Evolutionary conservation across 176 grass and related monocot species (phyloP).

Genomic region (Aegilops longissima): DNA sequence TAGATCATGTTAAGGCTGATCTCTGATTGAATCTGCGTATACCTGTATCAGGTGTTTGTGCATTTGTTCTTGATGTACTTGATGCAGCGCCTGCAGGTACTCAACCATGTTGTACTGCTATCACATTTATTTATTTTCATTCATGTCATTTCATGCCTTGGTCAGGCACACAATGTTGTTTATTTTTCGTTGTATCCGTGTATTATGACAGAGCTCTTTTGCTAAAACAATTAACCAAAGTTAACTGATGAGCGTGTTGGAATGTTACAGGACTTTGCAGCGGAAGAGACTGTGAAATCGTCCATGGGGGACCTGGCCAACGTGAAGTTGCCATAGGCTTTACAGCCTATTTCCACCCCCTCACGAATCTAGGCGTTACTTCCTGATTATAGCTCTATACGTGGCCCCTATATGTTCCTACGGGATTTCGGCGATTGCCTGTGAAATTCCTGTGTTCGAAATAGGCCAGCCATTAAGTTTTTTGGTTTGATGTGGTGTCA

Average conservation of each 20-base stretch:
- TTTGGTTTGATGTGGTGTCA: slow-evolving; percentile 12
- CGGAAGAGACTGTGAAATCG: slow-evolving; percentile 50
- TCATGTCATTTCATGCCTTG: not conserved
- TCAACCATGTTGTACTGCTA: not conserved
- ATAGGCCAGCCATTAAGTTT: slow-evolving; percentile 18
- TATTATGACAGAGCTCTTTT: not conserved
- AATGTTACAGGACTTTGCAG: slow-evolving; percentile 64
- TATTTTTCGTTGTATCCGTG: not conserved
- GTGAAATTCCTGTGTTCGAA: not conserved
- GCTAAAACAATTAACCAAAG: not conserved
- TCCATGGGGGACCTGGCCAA: slow-evolving; percentile 52
- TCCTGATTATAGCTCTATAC: slow-evolving; percentile 7
- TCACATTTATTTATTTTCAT: not conserved
- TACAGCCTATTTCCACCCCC: not conserved
- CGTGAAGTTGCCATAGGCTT: slow-evolving; percentile 59
- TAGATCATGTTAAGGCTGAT: not conserved
- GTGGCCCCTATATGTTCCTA: not conserved
- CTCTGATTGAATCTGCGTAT: slow-evolving; percentile 17
- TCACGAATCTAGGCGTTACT: slow-evolving; percentile 1
- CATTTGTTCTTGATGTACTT: slow-evolving; percentile 99
- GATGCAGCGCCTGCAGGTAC: slow-evolving; percentile 90
- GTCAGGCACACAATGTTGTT: not conserved
- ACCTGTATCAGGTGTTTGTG: slow-evolving; percentile 78
- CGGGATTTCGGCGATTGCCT: not conserved
- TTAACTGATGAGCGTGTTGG: not conserved